Percentiles rank a stretch among this genome's conserved stretches.
phyloP scores from a whole-genome alignment of 139 green algal species.

The Dunaliella primolecta region DNA sequence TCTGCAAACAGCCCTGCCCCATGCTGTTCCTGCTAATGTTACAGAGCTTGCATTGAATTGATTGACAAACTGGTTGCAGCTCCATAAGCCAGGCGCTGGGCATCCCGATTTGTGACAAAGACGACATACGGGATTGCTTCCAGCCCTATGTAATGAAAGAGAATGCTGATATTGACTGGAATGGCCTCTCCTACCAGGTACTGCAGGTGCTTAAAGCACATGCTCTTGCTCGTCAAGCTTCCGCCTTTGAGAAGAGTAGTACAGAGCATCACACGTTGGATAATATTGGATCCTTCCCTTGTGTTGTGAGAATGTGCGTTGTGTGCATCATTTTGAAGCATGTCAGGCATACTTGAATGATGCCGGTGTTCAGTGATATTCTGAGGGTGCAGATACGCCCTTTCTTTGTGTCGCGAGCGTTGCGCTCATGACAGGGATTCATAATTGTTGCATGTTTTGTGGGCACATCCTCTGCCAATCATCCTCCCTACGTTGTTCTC shows the following conservation, averaged over 20 bases:
- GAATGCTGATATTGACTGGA: conserved; percentile 42
- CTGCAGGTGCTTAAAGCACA: conserved; percentile 51
- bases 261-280: too few species aligned
- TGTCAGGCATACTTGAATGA: background rate
- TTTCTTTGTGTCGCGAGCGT: too few species aligned
- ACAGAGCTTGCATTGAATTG: background rate
- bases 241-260: background rate
- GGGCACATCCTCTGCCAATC: background rate
- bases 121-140: conserved; percentile 65
- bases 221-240: background rate
- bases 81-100: conserved; percentile 39
- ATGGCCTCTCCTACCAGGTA: conserved; percentile 73
- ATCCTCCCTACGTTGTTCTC: background rate
- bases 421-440: too few species aligned
- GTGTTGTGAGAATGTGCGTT: background rate
- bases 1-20: too few species aligned
- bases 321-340: background rate
- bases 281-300: too few species aligned
- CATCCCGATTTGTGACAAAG: conserved; percentile 75
- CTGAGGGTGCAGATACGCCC: too few species aligned
- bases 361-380: background rate
- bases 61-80: background rate
- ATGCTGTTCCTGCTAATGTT: background rate
- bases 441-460: too few species aligned
- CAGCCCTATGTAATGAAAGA: conserved; percentile 9